Base-by-base conservation (phyloP, 441 rosid species). In the Populus hybrid region DNA sequence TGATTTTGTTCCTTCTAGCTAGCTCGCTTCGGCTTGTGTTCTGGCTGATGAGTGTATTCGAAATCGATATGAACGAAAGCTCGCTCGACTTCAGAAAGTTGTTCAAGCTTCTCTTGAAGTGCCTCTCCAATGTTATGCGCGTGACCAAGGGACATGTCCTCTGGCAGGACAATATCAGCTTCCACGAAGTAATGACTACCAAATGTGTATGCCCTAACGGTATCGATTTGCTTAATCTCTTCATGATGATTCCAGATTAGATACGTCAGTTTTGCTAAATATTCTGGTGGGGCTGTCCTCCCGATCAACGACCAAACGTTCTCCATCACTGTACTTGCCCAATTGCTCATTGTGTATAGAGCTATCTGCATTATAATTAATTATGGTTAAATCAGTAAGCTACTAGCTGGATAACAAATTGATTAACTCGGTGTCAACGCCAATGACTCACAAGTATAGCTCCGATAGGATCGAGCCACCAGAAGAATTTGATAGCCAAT, bases 401-500 rank as follows among this genome's bases (percentile, higher is more conserved):
- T 9, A 63, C 11, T 20, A 4, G 66, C 26, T n/a, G 66, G 14
- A 24, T 7, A 7, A 7, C 24, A 63, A n/a, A 61, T 3, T n/a
- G 24, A 21, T 63, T 9, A 63, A 63, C 23, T 45, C 53, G 6
- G 16, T 45, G 53, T 11, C 53, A 45, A 14, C 16, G 18, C 2
- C 53, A 12, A 12, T 20, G 28, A 63, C 66, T 68, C 29, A 68
- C 71, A 18, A 68, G 8, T 28, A 68, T 31, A 68, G 71, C 71
- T 18, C 94, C 97, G 1, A 82, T 6, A 4, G 97, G 94, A 81
- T 92, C 97, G 26, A 92, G 80, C 93, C 94, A 90, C 92, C 97
- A 90, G 88, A 75, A 81, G 85, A 82, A 90, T 77, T 73, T 85
- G 78, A 92, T 86, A 23, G 94, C 89, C 36, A 89, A 67, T 16